phyloP scores from a whole-genome alignment of 78 protist species.

The Creolimax fragrantissima region DNA sequence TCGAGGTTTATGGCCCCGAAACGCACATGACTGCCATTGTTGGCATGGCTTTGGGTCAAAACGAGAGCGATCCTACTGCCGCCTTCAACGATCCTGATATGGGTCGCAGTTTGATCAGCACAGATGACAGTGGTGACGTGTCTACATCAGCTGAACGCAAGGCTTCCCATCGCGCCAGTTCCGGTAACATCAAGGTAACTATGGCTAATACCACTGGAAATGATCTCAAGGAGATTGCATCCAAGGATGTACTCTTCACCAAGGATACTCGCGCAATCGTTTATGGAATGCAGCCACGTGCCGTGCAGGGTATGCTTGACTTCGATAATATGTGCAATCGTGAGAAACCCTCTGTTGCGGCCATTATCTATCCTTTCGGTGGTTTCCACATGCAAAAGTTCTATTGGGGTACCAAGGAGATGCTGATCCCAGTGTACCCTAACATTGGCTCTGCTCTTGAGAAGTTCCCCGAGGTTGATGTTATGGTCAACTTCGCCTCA shows the following conservation, averaged over 20 bases:
- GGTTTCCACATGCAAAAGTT: conserved; percentile 67
- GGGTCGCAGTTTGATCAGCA: background rate
- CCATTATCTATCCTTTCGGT: conserved; percentile 58
- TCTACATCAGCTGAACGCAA: background rate
- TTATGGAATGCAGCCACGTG: conserved; percentile 49
- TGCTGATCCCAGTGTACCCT: conserved; percentile 65
- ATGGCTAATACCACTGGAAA: background rate
- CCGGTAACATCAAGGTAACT: too few species aligned
- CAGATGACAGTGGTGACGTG: background rate
- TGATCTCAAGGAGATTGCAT: background rate
- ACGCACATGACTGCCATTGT: conserved; percentile 68
- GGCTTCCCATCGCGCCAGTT: background rate
- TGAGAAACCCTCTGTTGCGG: conserved; percentile 78
- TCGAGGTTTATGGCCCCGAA: conserved; percentile 73
- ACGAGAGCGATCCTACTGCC: background rate
- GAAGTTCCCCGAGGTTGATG: conserved; percentile 58
- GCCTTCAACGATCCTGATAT: conserved; percentile 5
- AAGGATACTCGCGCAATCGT: conserved; percentile 25
- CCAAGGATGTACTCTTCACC: conserved; percentile 15
- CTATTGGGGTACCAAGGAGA: conserved; percentile 79
- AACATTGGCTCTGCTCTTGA: conserved; percentile 47
- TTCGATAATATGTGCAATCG: conserved; percentile 80
- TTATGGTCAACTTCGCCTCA: conserved; percentile 85
- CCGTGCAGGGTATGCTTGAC: conserved; percentile 69
- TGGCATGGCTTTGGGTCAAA: conserved; percentile 38